phyloP scores from a whole-genome alignment of 2,329 filamentous ascomycete genomes.

The Colletotrichum tropicicola region DNA sequence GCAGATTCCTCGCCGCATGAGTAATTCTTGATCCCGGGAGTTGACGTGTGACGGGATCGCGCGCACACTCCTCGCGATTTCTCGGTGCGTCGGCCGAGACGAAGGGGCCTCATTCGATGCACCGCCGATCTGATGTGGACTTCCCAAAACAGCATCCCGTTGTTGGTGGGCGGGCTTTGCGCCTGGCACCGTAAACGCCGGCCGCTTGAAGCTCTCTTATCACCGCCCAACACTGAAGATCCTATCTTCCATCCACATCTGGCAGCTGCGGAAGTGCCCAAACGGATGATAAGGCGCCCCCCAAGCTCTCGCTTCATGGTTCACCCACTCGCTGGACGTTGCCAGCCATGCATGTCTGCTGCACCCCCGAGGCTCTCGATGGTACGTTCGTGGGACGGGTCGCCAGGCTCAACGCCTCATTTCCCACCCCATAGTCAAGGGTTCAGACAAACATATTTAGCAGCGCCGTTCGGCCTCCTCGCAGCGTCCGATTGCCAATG shows the following conservation, averaged over 20 bases:
- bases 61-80: neutral
- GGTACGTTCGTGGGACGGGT: conserved; percentile 3
- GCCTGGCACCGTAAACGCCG: no score
- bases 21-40: neutral
- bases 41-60: neutral
- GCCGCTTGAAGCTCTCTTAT: no score
- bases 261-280: conserved; percentile 9
- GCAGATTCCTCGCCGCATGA: neutral
- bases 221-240: neutral
- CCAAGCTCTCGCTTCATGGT: no score
- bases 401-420: neutral
- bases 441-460: neutral
- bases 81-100: neutral
- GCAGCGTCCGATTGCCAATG: neutral
- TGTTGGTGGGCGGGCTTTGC: conserved; percentile 1
- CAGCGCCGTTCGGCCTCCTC: neutral
- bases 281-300: conserved; percentile 8
- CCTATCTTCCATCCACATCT: conserved; percentile 1
- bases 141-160: neutral
- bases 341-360: neutral
- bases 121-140: neutral
- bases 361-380: neutral
- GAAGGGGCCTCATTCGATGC: neutral
- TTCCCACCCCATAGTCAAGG: neutral
- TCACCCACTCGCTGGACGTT: neutral